These are phyloP conservation scores for Phycomyces nitens DNA, from an alignment of 192 early-diverging fungal genomes.

Conservation along the genomic window DNA sequence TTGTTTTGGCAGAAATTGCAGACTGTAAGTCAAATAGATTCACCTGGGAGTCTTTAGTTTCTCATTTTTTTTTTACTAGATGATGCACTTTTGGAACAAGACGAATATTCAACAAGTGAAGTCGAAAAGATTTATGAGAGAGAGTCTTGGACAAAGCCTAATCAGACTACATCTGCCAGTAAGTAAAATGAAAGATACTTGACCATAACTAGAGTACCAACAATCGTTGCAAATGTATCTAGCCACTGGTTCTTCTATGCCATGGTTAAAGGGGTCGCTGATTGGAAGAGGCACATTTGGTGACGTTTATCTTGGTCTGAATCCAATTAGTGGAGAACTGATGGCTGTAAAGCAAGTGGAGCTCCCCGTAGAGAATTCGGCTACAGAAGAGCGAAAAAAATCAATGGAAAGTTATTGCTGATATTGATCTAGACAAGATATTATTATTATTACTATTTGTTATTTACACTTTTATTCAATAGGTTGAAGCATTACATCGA, in stretches of 20 bases:
- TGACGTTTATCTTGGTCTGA: slow-evolving; percentile 87
- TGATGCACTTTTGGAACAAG: too few species aligned
- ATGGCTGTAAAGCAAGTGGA: slow-evolving; percentile 99
- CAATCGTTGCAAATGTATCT: not conserved
- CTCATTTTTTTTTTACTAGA: too few species aligned
- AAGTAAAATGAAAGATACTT: too few species aligned
- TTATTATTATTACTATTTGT: not conserved
- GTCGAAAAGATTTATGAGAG: too few species aligned
- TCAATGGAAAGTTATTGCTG: slow-evolving; percentile 49
- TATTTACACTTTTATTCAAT: not conserved
- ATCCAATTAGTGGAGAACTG: slow-evolving; percentile 81
- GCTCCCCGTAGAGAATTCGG: slow-evolving; percentile 62
- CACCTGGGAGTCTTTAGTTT: too few species aligned
- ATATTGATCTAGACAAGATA: too few species aligned
- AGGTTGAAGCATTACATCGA: slow-evolving; percentile 74
- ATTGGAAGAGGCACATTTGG: slow-evolving; percentile 98
- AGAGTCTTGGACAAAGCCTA: too few species aligned
- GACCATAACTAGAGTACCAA: too few species aligned
- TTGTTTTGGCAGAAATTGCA: not conserved
- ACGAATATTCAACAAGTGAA: too few species aligned
- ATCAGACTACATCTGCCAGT: too few species aligned
- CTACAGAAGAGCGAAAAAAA: slow-evolving; percentile 69
- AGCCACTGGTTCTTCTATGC: slow-evolving; percentile 29
- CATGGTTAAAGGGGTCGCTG: slow-evolving; percentile 84
- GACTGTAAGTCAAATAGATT: not conserved